These are phyloP conservation scores for Mycosphaerella sp. DNA, from an alignment of 2,329 filamentous ascomycete species.

Conservation along the genomic window DNA sequence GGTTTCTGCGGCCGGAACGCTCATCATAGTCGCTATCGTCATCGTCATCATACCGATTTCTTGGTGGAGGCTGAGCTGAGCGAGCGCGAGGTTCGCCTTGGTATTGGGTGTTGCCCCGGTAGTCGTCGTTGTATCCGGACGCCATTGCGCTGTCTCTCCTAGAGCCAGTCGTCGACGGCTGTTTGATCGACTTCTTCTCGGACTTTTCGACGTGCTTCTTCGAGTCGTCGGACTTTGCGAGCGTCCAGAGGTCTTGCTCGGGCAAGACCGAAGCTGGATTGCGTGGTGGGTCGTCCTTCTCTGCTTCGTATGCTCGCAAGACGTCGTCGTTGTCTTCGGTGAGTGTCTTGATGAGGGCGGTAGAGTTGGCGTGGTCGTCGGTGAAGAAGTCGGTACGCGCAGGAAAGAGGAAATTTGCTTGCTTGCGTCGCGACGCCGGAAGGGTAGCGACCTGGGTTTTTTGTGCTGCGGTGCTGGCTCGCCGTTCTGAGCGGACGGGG, in stretches of 20 bases:
- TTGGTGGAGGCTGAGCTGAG: conserved; percentile 25
- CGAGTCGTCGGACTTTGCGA: conserved; percentile 6
- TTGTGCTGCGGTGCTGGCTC: neutral
- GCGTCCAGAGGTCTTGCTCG: conserved; percentile 14
- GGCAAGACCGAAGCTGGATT: conserved; percentile 24
- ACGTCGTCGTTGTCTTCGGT: conserved; percentile 24
- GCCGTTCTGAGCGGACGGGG: neutral
- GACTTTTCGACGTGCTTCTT: neutral
- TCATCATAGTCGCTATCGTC: conserved; percentile 32
- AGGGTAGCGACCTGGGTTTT: conserved; percentile 3
- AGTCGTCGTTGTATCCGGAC: conserved; percentile 26
- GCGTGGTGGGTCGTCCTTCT: conserved; percentile 29
- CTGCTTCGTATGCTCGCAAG: conserved; percentile 28
- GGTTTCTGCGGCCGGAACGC: conserved; percentile 23
- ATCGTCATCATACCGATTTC: conserved; percentile 27
- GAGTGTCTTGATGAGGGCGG: conserved; percentile 21
- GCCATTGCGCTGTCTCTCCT: conserved; percentile 25
- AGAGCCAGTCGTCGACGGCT: conserved; percentile 8
- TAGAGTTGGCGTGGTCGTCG: conserved; percentile 10
- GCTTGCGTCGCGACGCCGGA: conserved; percentile 16
- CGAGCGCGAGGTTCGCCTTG: conserved; percentile 23
- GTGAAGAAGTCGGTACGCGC: conserved; percentile 13
- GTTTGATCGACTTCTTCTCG: conserved; percentile 2
- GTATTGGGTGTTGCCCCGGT: conserved; percentile 17
- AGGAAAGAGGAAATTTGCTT: conserved; percentile 18